Evolutionary conservation across 768 basidiomycete species (phyloP).

Genomic region (Tubosaeta sp.): DNA sequence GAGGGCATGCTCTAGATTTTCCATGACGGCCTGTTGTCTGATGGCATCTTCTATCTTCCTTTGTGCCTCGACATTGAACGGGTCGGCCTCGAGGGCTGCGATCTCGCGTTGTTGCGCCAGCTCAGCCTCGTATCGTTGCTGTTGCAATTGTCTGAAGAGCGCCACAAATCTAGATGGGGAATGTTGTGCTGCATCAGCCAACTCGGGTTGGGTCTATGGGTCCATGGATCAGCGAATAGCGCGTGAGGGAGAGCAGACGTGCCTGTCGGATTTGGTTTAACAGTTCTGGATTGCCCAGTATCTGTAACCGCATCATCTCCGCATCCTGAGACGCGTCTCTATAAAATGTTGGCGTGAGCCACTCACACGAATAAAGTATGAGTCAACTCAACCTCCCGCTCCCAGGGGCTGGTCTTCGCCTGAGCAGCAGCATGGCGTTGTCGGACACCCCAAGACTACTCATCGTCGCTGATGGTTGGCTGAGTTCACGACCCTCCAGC

Average conservation of each 20-base stretch:
- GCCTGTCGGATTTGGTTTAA: slow-evolving; percentile 74
- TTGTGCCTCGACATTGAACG: slow-evolving; percentile 91
- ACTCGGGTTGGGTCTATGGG: slow-evolving; percentile 70
- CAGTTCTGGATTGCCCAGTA: slow-evolving; percentile 78
- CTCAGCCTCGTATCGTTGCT: slow-evolving; percentile 52
- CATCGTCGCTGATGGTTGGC: slow-evolving; percentile 65
- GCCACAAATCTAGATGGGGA: slow-evolving; percentile 74
- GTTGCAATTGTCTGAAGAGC: slow-evolving; percentile 59
- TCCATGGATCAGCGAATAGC: not conserved
- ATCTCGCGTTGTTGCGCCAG: slow-evolving; percentile 58
- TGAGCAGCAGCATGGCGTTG: slow-evolving; percentile 62
- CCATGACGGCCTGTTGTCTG: slow-evolving; percentile 79
- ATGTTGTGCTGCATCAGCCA: slow-evolving; percentile 64
- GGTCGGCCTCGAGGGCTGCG: slow-evolving; percentile 73
- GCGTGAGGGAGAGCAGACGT: not conserved
- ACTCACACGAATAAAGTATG: not conserved
- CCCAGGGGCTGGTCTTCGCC: slow-evolving; percentile 49
- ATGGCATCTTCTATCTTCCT: slow-evolving; percentile 91
- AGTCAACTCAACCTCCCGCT: slow-evolving; percentile 36
- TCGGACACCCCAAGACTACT: slow-evolving; percentile 54
- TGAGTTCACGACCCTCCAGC: slow-evolving; percentile 62
- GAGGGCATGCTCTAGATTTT: slow-evolving; percentile 91
- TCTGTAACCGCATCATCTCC: slow-evolving; percentile 86
- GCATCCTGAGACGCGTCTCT: slow-evolving; percentile 75
- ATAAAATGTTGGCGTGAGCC: not conserved